Percentiles rank a stretch among this genome's conserved stretches.
Conservation (phyloP, 2,329 filamentous ascomycete genomes). For the Fusarium buharicum region DNA sequence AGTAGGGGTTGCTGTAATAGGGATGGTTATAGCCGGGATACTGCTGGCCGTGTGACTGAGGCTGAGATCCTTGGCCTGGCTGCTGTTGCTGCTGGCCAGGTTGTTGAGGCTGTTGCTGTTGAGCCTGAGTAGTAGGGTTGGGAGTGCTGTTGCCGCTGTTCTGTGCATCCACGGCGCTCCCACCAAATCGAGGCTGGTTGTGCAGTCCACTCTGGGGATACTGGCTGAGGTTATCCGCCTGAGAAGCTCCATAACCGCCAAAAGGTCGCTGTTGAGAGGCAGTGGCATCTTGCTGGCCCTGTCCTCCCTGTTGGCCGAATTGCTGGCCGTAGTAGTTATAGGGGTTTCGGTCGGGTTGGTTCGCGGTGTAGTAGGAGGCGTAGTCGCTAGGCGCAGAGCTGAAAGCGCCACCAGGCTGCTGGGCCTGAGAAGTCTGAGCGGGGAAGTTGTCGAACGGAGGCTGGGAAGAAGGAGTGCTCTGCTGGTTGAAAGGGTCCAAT, state of each 20-base stretch:
- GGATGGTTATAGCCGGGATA: conserved; percentile 66
- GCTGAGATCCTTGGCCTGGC: conserved; percentile 56
- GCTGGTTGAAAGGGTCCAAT: conserved; percentile 87
- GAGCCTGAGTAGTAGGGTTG: conserved; percentile 74
- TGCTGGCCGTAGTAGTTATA: conserved; percentile 83
- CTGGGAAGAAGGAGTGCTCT: conserved; percentile 62
- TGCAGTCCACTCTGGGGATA: conserved; percentile 77
- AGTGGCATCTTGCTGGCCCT: conserved; percentile 78
- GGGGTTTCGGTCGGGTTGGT: conserved; percentile 74
- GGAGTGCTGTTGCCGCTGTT: conserved; percentile 92
- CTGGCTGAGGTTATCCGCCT: conserved; percentile 71
- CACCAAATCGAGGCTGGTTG: conserved; percentile 69
- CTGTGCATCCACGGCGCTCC: conserved; percentile 72
- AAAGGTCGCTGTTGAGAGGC: conserved; percentile 78
- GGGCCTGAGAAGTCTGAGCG: conserved; percentile 68
- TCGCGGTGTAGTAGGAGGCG: conserved; percentile 85
- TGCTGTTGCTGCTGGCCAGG: conserved; percentile 60
- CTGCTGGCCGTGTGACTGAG: conserved; percentile 58
- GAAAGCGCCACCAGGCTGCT: conserved; percentile 72
- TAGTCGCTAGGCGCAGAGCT: conserved; percentile 83
- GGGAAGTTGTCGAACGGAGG: conserved; percentile 71
- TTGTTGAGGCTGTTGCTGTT: conserved; percentile 58
- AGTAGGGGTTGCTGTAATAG: conserved; percentile 72
- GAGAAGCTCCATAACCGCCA: conserved; percentile 76
- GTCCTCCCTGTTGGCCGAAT: conserved; percentile 66